These are phyloP conservation scores for Kwoniella shandongensis DNA, from an alignment of 768 basidiomycete genomes.

Conservation along the genomic window DNA sequence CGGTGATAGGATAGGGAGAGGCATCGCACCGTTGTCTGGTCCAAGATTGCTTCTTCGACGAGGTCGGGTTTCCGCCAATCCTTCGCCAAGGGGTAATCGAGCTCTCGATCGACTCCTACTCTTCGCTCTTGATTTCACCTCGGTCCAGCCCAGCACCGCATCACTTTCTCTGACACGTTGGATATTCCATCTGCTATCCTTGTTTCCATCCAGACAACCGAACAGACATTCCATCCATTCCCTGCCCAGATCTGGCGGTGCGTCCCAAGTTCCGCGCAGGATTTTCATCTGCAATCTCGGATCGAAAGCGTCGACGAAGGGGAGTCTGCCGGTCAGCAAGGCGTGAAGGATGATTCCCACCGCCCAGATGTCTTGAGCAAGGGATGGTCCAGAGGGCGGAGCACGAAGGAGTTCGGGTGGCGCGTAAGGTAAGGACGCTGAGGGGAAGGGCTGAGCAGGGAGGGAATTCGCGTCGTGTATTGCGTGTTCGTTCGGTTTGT, in stretches of 20 bases:
- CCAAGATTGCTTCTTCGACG: not conserved
- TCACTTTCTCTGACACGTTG: conserved; percentile 68
- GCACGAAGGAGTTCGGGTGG: conserved; percentile 81
- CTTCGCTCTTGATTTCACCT: conserved; percentile 42
- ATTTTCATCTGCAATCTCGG: conserved; percentile 91
- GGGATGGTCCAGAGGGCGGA: conserved; percentile 53
- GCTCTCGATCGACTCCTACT: conserved; percentile 31
- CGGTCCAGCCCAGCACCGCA: conserved; percentile 49
- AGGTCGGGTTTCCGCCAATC: conserved; percentile 8
- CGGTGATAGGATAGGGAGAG: conserved; percentile 23
- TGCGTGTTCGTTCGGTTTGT: conserved; percentile 7
- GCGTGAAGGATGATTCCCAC: conserved; percentile 85
- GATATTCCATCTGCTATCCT: conserved; percentile 72
- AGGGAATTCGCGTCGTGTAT: conserved; percentile 10
- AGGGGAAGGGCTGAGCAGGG: conserved; percentile 61
- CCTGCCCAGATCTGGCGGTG: conserved; percentile 53
- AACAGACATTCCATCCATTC: conserved; percentile 61
- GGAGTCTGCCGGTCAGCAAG: conserved; percentile 77
- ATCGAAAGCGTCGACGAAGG: conserved; percentile 86
- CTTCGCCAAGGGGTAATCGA: conserved; percentile 10
- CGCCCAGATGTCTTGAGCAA: conserved; percentile 94
- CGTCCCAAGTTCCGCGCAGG: conserved; percentile 65
- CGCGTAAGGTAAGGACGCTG: conserved; percentile 87
- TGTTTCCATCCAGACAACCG: conserved; percentile 74
- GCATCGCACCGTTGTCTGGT: conserved; percentile 6